Evolutionary conservation across 169 alveolate species (phyloP).

Genomic region (Cryptosporidium meleagridis): DNA sequence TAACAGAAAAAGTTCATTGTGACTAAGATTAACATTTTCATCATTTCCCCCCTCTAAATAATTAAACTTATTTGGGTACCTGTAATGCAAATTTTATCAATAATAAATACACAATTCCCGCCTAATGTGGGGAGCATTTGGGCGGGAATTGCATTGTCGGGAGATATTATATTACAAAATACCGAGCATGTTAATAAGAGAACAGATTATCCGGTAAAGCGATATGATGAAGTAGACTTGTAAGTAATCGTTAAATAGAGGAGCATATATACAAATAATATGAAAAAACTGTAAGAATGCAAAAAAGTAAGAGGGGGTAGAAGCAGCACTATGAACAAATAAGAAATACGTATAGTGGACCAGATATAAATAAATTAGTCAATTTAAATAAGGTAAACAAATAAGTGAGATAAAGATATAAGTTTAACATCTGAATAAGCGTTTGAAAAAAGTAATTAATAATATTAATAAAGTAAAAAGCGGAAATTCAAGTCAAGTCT

Average conservation of each 20-base stretch:
- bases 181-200: conserved; percentile 25
- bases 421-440: neutral
- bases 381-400: neutral
- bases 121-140: conserved; percentile 18
- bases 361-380: conserved; percentile 5
- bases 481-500: conserved; percentile 16
- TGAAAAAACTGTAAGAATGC: conserved; percentile 32
- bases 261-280: neutral
- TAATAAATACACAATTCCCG: neutral
- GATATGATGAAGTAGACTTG: conserved; percentile 19
- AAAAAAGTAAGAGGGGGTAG: conserved; percentile 10
- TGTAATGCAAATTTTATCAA: neutral
- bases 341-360: conserved; percentile 41
- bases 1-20: too few species aligned
- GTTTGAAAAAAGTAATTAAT: neutral
- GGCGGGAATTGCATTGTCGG: conserved; percentile 19
- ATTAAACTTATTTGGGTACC: neutral
- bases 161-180: conserved; percentile 17
- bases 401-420: conserved; percentile 1
- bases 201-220: conserved; percentile 20
- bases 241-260: conserved; percentile 37
- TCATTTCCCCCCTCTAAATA: too few species aligned
- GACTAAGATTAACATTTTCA: too few species aligned
- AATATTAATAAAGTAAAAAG: neutral
- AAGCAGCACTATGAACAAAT: neutral